Percentiles rank a stretch among this genome's conserved stretches.
These are phyloP conservation scores for Hypoxylon sp. DNA, from an alignment of 2,329 filamentous ascomycete genomes.

Conservation along the genomic window DNA sequence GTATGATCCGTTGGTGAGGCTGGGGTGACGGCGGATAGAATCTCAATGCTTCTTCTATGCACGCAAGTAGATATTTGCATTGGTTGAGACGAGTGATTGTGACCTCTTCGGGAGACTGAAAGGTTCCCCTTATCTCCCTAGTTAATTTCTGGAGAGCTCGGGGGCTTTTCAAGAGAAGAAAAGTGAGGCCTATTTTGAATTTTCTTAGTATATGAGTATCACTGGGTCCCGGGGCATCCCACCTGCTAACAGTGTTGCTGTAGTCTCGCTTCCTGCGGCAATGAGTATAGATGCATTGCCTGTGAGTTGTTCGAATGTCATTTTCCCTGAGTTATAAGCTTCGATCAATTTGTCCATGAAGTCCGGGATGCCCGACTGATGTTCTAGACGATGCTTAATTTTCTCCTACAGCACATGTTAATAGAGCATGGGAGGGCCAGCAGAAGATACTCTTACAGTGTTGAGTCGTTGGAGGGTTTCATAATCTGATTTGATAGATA, in stretches of 20 bases:
- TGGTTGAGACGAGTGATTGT: slow-evolving; percentile 49
- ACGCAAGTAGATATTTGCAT: slow-evolving; percentile 56
- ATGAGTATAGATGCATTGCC: slow-evolving; percentile 45
- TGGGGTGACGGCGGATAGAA: slow-evolving; percentile 54
- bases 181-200: slow-evolving; percentile 39
- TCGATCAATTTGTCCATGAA: slow-evolving; percentile 47
- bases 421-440: too few relatives aligned
- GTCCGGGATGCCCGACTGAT: slow-evolving; percentile 33
- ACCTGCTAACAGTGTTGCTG: slow-evolving; percentile 42
- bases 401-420: slow-evolving; percentile 27
- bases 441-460: slow-evolving; percentile 1
- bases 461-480: slow-evolving; percentile 2
- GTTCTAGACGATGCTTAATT: slow-evolving; percentile 34
- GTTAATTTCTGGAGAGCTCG: slow-evolving; percentile 50
- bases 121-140: slow-evolving; percentile 55
- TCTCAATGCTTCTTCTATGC: slow-evolving; percentile 58
- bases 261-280: slow-evolving; percentile 46
- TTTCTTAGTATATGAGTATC: not conserved
- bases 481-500: not conserved
- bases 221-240: not conserved
- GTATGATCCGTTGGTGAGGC: slow-evolving; percentile 35
- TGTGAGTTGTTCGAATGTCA: slow-evolving; percentile 33
- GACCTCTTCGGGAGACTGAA: slow-evolving; percentile 55
- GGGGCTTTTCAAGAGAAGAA: slow-evolving; percentile 48
- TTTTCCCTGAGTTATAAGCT: slow-evolving; percentile 37